Evolutionary conservation across 208 protist species (phyloP), one percentile per base, ranked within the genome.

Genomic region (Trypanosoma congolense): DNA sequence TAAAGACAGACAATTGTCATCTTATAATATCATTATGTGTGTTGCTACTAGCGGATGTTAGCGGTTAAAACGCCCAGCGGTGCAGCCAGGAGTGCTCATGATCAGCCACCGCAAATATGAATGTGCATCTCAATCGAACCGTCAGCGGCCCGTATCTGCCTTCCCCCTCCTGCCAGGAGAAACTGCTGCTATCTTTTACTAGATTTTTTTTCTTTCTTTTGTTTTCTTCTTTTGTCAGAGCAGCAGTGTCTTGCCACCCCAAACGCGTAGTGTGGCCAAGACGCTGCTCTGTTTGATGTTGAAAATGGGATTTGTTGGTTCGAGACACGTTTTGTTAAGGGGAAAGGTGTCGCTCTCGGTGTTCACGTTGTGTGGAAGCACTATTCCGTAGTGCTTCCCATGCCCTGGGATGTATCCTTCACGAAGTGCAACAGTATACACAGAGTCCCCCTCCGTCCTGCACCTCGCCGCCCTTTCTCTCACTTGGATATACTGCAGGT

Each of bases 211-310:
- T 38, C n/a, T n/a, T n/a, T n/a, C 33, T 38, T 38, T 38, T 12
- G n/a, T 10, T 9, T 35, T 14, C 18, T 4, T n/a, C 2, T 35
- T 0, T 4, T 48, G 38, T 46, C n/a, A 52, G 60, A 29, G 83
- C 18, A 89, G 4, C 43, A 78, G 83, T 0, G 73, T 54, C 33
- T 76, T 83, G 24, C 51, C 18, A 12, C 75, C 64, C 69, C 70
- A 86, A 22, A 65, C 41, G 10, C 58, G 46, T 41, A 88, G 44
- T n/a, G 77, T 67, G 0, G 51, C 21, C n/a, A 79, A 41, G 4
- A 93, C 73, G 12, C 68, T 35, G n/a, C 49, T 61, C 16, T 60
- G 70, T 51, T 77, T 48, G n/a, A 93, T 51, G 50, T 93, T 93
- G 42, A 90, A 84, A 18, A 93, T 80, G 5, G 86, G 82, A 42